phyloP scores from a whole-genome alignment of 805 yeast genomes.

The Candida easanensis region DNA sequence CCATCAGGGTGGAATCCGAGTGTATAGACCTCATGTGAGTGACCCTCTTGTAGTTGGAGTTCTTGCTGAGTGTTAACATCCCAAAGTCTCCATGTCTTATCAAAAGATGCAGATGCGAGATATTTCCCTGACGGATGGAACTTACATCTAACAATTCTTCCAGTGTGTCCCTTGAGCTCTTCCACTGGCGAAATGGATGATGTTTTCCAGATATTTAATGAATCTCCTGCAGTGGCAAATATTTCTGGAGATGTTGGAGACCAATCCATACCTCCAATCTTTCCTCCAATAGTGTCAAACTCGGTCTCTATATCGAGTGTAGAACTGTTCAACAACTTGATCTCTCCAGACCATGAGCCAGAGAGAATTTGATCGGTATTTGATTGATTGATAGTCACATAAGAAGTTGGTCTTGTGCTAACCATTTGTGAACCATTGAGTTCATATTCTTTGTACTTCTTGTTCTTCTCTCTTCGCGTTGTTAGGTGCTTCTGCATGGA shows the following conservation, averaged over 20 bases:
- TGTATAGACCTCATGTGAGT: conserved; percentile 65
- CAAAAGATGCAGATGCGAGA: conserved; percentile 73
- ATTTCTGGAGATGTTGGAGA: conserved; percentile 29
- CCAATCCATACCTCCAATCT: conserved; percentile 74
- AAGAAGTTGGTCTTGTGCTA: conserved; percentile 67
- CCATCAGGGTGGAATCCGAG: conserved; percentile 75
- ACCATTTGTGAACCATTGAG: conserved; percentile 68
- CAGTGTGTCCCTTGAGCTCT: conserved; percentile 41
- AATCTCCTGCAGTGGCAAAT: conserved; percentile 25
- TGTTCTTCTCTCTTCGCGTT: conserved; percentile 43
- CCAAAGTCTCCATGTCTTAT: conserved; percentile 88
- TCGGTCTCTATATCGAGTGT: conserved; percentile 32
- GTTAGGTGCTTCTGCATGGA: conserved; percentile 43
- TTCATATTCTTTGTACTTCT: conserved; percentile 34
- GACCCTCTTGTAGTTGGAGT: conserved; percentile 80
- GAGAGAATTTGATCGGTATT: conserved; percentile 44
- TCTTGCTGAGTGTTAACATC: conserved; percentile 52
- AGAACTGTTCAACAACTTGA: conserved; percentile 44
- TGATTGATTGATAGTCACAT: conserved; percentile 43
- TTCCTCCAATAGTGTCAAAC: conserved; percentile 46
- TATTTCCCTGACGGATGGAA: conserved; percentile 63
- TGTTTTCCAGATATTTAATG: conserved; percentile 15
- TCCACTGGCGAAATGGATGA: conserved; percentile 10
- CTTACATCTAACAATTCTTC: conserved; percentile 55
- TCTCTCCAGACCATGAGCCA: conserved; percentile 84